phyloP scores from a whole-genome alignment of 2,329 filamentous ascomycete genomes.

The Penicillium thymicola region DNA sequence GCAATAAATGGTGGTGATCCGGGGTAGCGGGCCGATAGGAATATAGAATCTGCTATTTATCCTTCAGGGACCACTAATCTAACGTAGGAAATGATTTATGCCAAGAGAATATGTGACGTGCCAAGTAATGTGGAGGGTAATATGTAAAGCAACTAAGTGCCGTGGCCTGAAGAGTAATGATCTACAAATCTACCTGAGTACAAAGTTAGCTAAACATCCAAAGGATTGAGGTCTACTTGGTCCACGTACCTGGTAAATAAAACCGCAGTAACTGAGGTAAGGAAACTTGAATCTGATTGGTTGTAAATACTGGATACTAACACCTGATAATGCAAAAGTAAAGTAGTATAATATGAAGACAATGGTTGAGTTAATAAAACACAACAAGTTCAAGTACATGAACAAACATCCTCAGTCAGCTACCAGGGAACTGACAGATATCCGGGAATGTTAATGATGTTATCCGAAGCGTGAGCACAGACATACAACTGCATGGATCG shows the following conservation, averaged over 20 bases:
- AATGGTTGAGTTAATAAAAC: not conserved
- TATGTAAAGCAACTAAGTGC: constrained; percentile 6
- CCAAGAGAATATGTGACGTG: constrained; percentile 14
- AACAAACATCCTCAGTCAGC: not conserved
- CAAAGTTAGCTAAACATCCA: not conserved
- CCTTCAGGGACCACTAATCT: not conserved
- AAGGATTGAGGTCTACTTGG: not conserved
- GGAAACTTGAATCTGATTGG: not conserved
- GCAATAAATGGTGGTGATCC: constrained; percentile 7
- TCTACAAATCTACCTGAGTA: constrained; percentile 12
- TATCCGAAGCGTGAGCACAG: not conserved
- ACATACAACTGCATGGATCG: not conserved
- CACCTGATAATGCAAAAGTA: not conserved
- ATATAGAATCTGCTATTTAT: not conserved
- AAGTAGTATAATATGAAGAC: not conserved
- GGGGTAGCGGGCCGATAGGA: constrained; percentile 21
- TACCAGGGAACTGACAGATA: not conserved
- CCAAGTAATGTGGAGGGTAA: constrained; percentile 6
- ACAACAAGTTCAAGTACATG: not conserved
- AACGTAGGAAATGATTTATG: not conserved
- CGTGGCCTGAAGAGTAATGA: constrained; percentile 30
- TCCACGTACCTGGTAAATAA: not conserved
- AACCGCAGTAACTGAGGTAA: not conserved
- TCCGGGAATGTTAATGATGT: not conserved
- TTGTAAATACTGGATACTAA: not conserved